These are phyloP conservation scores for Zalaria obscura DNA, from an alignment of 2,329 filamentous ascomycete species.

Conservation along the genomic window DNA sequence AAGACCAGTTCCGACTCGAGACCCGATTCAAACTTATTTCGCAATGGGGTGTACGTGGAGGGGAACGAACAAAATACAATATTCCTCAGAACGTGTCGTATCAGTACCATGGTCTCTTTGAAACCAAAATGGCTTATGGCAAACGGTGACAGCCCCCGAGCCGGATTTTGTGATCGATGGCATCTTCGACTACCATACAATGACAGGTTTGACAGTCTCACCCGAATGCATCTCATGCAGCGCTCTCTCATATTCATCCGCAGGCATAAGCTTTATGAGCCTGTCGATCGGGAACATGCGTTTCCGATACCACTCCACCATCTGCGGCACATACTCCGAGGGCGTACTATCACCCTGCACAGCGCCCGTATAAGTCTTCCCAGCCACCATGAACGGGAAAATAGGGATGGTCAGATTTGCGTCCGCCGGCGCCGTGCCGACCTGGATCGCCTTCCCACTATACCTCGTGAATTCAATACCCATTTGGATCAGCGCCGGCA, in stretches of 20 bases:
- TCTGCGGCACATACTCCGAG: conserved; percentile 28
- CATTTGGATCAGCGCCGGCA: conserved; percentile 26
- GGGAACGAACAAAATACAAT: too few species aligned
- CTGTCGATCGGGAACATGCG: conserved; percentile 34
- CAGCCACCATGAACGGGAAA: conserved; percentile 31
- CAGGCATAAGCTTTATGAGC: conserved; percentile 30
- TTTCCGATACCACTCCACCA: conserved; percentile 35
- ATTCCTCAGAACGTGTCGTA: too few species aligned
- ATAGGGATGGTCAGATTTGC: conserved; percentile 28
- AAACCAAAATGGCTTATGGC: too few species aligned
- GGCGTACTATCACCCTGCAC: conserved; percentile 32
- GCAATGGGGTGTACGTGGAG: too few species aligned
- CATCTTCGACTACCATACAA: conserved; percentile 2
- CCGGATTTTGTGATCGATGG: too few species aligned
- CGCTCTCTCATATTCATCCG: conserved; percentile 25
- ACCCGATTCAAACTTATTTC: too few species aligned
- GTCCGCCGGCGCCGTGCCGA: conserved; percentile 33
- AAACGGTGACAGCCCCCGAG: too few species aligned
- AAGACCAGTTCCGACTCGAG: too few species aligned
- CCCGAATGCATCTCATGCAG: conserved; percentile 27
- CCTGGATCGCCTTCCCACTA: conserved; percentile 35
- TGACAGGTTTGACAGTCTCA: conserved; percentile 7
- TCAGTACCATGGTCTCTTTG: too few species aligned
- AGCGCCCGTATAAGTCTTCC: conserved; percentile 35
- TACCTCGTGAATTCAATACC: conserved; percentile 28